Evolutionary conservation across 805 yeast genomes (phyloP).

Genomic region (Pichia cephalocereana): DNA sequence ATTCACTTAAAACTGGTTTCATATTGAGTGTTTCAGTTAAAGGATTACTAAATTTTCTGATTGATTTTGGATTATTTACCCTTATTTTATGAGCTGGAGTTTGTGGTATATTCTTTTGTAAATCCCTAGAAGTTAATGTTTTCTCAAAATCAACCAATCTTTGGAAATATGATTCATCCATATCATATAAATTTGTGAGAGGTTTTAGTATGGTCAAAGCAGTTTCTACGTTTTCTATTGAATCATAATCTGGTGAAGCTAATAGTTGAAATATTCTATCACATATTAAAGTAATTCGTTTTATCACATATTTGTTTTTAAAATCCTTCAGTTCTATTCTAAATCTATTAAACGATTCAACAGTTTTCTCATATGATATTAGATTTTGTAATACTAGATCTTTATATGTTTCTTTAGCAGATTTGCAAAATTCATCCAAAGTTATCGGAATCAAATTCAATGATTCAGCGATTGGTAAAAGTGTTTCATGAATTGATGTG

Average conservation of each 20-base stretch:
- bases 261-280: constrained; percentile 34
- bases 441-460: constrained; percentile 42
- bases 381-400: constrained; percentile 25
- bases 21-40: constrained; percentile 4
- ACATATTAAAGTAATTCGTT: constrained; percentile 49
- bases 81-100: neutral
- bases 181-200: constrained; percentile 4
- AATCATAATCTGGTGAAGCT: constrained; percentile 2
- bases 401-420: constrained; percentile 24
- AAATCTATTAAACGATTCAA: constrained; percentile 33
- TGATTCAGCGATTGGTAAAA: constrained; percentile 46
- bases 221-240: neutral
- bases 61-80: neutral
- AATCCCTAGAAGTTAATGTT: neutral
- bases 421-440: constrained; percentile 32
- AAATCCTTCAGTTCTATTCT: constrained; percentile 32
- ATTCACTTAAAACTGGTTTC: constrained; percentile 2
- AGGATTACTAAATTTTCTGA: constrained; percentile 9
- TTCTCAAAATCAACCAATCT: neutral
- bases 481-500: constrained; percentile 29
- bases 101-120: neutral
- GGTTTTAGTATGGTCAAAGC: constrained; percentile 4
- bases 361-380: constrained; percentile 31
- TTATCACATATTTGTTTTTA: constrained; percentile 39
- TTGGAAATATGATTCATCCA: neutral